phyloP scores from a whole-genome alignment of 2,329 filamentous ascomycete genomes.

The Chrysoporthe cubensis region DNA sequence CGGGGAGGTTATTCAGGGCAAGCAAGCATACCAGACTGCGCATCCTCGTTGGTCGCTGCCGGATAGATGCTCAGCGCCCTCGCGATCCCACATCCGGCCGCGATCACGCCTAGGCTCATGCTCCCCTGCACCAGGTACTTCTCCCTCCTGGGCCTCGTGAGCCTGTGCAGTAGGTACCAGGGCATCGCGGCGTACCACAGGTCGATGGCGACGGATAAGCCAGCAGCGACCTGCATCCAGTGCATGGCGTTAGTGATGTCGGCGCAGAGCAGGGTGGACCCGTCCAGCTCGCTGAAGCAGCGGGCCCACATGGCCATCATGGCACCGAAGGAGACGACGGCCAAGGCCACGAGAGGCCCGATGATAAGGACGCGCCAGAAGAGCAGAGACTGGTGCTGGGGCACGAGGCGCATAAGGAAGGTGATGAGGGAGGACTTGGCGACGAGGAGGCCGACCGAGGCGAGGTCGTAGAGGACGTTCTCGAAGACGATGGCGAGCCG shows the following conservation, averaged over 20 bases:
- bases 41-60: slow-evolving; percentile 20
- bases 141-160: slow-evolving; percentile 24
- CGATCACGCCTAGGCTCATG: slow-evolving; percentile 27
- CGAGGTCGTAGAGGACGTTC: slow-evolving; percentile 28
- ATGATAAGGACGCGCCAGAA: slow-evolving; percentile 24
- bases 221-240: slow-evolving; percentile 28
- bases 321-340: slow-evolving; percentile 29
- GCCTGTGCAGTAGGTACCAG: slow-evolving; percentile 26
- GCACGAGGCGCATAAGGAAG: slow-evolving; percentile 27
- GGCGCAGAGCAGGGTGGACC: slow-evolving; percentile 19
- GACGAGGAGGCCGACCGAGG: slow-evolving; percentile 24
- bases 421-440: slow-evolving; percentile 26
- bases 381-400: slow-evolving; percentile 23
- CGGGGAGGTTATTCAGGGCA: too few relatives aligned
- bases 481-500: slow-evolving; percentile 24
- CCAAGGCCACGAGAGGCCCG: slow-evolving; percentile 28
- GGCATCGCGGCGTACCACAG: slow-evolving; percentile 28
- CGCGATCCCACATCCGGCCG: slow-evolving; percentile 25
- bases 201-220: slow-evolving; percentile 23
- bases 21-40: slow-evolving; percentile 20
- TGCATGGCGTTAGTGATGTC: slow-evolving; percentile 21
- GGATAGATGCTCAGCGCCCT: slow-evolving; percentile 25
- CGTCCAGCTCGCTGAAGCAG: slow-evolving; percentile 22
- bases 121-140: slow-evolving; percentile 26
- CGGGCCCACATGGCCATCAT: slow-evolving; percentile 30